Conservation (phyloP, 495 filamentous ascomycete species). For the Xylaria flabelliformis region DNA sequence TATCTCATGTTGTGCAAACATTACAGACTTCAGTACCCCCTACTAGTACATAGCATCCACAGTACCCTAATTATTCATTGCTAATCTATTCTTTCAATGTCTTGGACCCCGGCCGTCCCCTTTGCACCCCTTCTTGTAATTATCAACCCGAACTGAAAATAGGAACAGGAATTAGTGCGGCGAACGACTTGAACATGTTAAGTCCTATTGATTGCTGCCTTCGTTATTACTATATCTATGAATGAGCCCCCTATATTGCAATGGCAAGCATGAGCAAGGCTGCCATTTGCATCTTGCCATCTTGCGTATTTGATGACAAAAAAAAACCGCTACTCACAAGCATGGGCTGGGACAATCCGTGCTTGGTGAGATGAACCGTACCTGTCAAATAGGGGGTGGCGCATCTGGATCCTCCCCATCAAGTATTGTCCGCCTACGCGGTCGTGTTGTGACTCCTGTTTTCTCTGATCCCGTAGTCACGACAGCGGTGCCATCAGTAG, state of each 20-base stretch:
- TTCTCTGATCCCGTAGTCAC: constrained; percentile 26
- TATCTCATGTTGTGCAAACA: constrained; percentile 10
- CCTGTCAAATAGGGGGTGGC: constrained; percentile 37
- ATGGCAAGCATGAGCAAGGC: not conserved
- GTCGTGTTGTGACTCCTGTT: constrained; percentile 26
- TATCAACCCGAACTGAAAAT: not conserved
- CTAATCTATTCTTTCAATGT: constrained; percentile 20
- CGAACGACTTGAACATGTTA: not conserved
- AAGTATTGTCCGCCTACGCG: constrained; percentile 37
- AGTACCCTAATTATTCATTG: constrained; percentile 22
- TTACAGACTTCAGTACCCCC: not conserved
- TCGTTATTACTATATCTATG: constrained; percentile 4
- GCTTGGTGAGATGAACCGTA: not conserved
- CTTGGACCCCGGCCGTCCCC: not conserved
- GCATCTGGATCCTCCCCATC: constrained; percentile 42
- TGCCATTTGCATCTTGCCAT: not conserved
- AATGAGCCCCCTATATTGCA: not conserved
- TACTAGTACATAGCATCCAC: constrained; percentile 10
- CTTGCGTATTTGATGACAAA: not conserved
- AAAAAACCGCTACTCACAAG: not conserved
- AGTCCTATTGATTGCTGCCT: not conserved
- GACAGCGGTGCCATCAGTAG: constrained; percentile 38
- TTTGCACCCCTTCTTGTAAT: not conserved
- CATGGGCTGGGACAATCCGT: not conserved
- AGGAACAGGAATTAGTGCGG: not conserved